phyloP scores from a whole-genome alignment of 352 stramenopile species.

The Phytophthora litchii region DNA sequence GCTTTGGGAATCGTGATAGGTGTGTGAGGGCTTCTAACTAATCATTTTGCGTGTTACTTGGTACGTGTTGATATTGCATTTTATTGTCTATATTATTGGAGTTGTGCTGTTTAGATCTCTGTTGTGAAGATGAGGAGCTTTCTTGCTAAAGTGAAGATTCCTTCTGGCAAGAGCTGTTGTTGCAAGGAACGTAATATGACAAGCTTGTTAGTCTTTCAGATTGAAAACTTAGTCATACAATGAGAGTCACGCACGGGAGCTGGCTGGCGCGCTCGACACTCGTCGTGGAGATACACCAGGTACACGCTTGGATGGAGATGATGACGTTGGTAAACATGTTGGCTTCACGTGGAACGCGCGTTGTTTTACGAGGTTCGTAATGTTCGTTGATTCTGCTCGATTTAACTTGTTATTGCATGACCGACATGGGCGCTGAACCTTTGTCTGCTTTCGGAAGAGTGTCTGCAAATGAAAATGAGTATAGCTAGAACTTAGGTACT shows the following conservation, averaged over 20 bases:
- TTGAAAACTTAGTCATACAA: not conserved
- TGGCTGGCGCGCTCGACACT: constrained; percentile 30
- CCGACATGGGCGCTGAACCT: constrained; percentile 32
- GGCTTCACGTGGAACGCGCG: constrained; percentile 64
- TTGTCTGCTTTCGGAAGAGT: constrained; percentile 26
- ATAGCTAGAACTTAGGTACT: not conserved
- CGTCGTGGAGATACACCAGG: constrained; percentile 27
- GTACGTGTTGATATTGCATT: not conserved
- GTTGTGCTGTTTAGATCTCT: constrained; percentile 14
- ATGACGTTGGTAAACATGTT: constrained; percentile 28
- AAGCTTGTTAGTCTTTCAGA: constrained; percentile 9
- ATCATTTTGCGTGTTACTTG: not conserved
- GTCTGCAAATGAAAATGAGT: constrained; percentile 17
- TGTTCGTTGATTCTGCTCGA: constrained; percentile 21
- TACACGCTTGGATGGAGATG: constrained; percentile 25
- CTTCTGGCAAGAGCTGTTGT: constrained; percentile 28
- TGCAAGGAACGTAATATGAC: not conserved
- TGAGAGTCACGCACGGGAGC: constrained; percentile 29
- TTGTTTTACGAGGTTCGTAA: constrained; percentile 62
- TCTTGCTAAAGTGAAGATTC: constrained; percentile 25
- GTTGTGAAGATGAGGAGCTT: not conserved
- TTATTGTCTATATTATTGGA: constrained; percentile 28
- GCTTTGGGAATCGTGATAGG: not conserved
- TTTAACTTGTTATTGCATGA: constrained; percentile 5
- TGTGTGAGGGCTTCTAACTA: not conserved